A percentile compares a stretch with the other conserved stretches of the same genome.
These are phyloP conservation scores for Epichloe sibirici DNA, from an alignment of 2,329 filamentous ascomycete genomes.

Conservation along the genomic window DNA sequence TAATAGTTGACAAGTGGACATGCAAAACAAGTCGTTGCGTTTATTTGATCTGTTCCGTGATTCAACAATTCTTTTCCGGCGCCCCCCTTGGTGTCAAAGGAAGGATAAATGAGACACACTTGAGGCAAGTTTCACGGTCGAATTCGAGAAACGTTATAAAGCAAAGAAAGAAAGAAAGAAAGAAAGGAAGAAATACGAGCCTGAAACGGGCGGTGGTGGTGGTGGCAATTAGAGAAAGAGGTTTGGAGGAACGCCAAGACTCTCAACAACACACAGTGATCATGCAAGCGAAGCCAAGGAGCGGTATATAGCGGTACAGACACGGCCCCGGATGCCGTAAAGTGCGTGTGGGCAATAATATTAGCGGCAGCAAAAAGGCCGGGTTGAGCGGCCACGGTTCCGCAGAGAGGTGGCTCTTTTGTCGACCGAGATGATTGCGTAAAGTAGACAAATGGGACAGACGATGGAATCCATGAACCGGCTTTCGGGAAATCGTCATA, in stretches of 20 bases:
- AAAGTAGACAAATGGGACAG: background rate
- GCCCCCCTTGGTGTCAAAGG: background rate
- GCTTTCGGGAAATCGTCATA: background rate
- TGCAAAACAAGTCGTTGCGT: too few relatives aligned
- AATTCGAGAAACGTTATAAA: background rate
- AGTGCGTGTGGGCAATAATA: slow-evolving; percentile 2
- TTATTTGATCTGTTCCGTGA: background rate
- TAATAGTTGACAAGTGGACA: too few relatives aligned
- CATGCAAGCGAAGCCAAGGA: background rate
- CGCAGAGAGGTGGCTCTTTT: slow-evolving; percentile 1
- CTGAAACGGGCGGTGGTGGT: slow-evolving; percentile 6
- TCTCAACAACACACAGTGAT: background rate
- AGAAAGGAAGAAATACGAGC: background rate
- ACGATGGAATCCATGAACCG: background rate
- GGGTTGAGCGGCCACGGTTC: slow-evolving; percentile 3
- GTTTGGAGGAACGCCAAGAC: slow-evolving; percentile 2
- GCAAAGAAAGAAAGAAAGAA: background rate
- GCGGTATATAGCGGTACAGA: slow-evolving; percentile 1
- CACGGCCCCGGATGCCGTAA: slow-evolving; percentile 2
- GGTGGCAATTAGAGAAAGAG: slow-evolving; percentile 3
- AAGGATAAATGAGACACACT: background rate
- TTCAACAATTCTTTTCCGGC: background rate
- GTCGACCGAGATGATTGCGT: background rate
- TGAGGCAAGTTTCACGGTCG: background rate
- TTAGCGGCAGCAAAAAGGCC: background rate